Conservation (phyloP, 257 asterid genomes). For the Nicotiana noctiflora region DNA sequence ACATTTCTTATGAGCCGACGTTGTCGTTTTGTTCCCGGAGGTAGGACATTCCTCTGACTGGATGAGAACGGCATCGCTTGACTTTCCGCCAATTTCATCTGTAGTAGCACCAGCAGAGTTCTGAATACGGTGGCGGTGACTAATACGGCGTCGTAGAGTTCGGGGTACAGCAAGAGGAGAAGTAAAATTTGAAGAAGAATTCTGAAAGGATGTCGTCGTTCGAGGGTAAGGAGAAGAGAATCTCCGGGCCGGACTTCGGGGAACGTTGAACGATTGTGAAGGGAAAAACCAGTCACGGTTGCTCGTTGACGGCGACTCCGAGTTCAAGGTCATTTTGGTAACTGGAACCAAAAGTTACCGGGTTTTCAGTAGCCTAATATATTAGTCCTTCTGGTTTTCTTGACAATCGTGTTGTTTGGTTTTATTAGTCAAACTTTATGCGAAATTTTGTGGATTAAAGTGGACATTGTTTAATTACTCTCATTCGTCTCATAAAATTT, state of each 20-base stretch:
- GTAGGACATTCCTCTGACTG: slow-evolving; percentile 20
- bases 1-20: slow-evolving; percentile 18
- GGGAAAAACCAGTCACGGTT: slow-evolving; percentile 71
- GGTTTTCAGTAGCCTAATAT: not conserved
- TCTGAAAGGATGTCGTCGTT: slow-evolving; percentile 21
- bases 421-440: no score
- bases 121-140: slow-evolving; percentile 16
- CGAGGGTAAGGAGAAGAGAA: slow-evolving; percentile 48
- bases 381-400: not conserved
- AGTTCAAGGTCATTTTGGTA: not conserved
- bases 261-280: slow-evolving; percentile 39
- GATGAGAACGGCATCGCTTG: slow-evolving; percentile 19
- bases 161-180: slow-evolving; percentile 13
- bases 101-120: slow-evolving; percentile 14
- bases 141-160: slow-evolving; percentile 36
- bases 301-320: not conserved
- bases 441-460: no score
- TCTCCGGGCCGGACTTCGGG: slow-evolving; percentile 40
- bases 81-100: slow-evolving; percentile 7
- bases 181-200: slow-evolving; percentile 3
- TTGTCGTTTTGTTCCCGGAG: slow-evolving; percentile 15
- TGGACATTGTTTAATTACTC: no score
- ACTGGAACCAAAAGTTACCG: not conserved
- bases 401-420: not conserved
- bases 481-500: no score